Conservation (phyloP, 2,329 filamentous ascomycete genomes). For the Penicillium sp. region DNA sequence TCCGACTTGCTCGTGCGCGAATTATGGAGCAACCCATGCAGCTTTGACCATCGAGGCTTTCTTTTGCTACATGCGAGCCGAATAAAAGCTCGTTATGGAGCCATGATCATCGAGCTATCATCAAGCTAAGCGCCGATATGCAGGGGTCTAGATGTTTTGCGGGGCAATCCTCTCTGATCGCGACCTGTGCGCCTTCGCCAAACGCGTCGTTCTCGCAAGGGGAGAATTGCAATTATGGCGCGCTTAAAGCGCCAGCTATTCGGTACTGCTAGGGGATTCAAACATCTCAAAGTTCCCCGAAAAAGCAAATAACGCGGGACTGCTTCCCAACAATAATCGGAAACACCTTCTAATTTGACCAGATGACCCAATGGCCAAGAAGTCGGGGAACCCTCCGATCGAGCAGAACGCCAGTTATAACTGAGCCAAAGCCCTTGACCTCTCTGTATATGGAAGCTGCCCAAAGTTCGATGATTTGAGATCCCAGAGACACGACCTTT, state of each 20-base stretch:
- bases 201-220: neutral
- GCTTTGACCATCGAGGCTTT: neutral
- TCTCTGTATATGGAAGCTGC: neutral
- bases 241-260: conserved; percentile 13
- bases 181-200: conserved; percentile 1
- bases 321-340: conserved; percentile 5
- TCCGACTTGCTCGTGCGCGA: neutral
- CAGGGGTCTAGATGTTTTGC: neutral
- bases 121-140: neutral
- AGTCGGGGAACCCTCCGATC: neutral
- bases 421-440: neutral
- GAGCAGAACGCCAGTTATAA: neutral
- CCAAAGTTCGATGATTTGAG: neutral
- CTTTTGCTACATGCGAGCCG: neutral
- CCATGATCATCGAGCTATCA: neutral
- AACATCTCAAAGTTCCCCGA: neutral
- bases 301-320: conserved; percentile 14
- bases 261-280: neutral
- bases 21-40: neutral
- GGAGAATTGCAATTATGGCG: neutral
- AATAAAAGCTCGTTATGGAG: neutral
- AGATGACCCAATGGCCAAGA: neutral
- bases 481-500: neutral
- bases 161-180: neutral
- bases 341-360: neutral